A percentile compares a stretch with the other conserved stretches of the same genome.
These are phyloP conservation scores for Venturia asperata DNA, from an alignment of 2,329 filamentous ascomycete species.

Conservation along the genomic window DNA sequence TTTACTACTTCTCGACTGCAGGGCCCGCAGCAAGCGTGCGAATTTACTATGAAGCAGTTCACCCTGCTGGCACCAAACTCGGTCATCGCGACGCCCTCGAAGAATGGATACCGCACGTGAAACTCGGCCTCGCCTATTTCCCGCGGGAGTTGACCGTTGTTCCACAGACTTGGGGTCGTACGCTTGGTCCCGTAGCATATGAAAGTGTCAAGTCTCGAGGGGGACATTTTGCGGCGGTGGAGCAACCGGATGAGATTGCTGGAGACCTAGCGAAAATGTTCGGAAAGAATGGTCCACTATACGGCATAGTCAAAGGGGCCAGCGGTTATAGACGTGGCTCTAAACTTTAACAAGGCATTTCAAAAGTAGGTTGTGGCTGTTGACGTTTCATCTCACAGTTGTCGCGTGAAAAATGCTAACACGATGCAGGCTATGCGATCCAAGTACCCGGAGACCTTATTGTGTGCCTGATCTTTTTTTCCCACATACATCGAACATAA, in stretches of 20 bases:
- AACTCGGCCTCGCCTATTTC: slow-evolving; percentile 49
- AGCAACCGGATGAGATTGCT: slow-evolving; percentile 48
- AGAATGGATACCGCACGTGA: slow-evolving; percentile 40
- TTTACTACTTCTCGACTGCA: slow-evolving; percentile 65
- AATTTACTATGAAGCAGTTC: slow-evolving; percentile 65
- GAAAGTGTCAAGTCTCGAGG: slow-evolving; percentile 45
- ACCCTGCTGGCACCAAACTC: slow-evolving; percentile 28
- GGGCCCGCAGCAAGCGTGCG: slow-evolving; percentile 60
- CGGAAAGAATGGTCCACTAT: slow-evolving; percentile 38
- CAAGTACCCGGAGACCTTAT: no score
- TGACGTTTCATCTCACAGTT: neutral
- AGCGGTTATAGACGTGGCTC: slow-evolving; percentile 16
- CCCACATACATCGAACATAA: no score
- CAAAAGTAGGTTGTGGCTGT: neutral
- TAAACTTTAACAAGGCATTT: neutral
- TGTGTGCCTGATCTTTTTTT: no score
- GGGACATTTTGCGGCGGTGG: slow-evolving; percentile 57
- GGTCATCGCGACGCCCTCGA: slow-evolving; percentile 27
- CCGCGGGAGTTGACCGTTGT: slow-evolving; percentile 51
- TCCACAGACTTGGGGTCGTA: slow-evolving; percentile 51
- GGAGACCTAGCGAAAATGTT: slow-evolving; percentile 54
- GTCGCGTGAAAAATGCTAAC: neutral
- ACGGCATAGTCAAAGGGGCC: slow-evolving; percentile 29
- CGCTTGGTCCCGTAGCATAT: slow-evolving; percentile 54
- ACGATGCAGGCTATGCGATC: neutral